Base-by-base conservation (phyloP, 1,139 yeast genomes). In the Nakaseomyces bracarensis region DNA sequence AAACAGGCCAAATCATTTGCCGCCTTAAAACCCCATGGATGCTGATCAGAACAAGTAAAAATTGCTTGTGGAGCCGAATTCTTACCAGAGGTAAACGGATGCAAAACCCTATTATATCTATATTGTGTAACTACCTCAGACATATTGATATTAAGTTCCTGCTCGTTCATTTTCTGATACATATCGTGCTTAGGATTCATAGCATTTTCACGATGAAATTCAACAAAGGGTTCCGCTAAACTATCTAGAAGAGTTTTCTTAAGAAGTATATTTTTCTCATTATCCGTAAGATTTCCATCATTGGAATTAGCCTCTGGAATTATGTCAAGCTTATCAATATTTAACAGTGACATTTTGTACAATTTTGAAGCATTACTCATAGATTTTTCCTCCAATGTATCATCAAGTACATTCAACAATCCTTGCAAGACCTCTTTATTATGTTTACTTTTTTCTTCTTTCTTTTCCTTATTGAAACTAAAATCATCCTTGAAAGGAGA, bases 1-100 rank as follows among this genome's bases (percentile, higher is more conserved):
- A 86, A 70, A 57, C 95, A 83, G 0, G 96, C 95, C 52, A 86
- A 68, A 62, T 89, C 96, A 57, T 89, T 89, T 7, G 94, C 89
- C 6, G 94, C 89, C 52, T 77, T 76, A 37, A 89, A 75, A 16
- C 70, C 64, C 86, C 93, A 89, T 0, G 96, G 96, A 39, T 74
- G 71, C n/a, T 74, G 76, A 15, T 74, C 67, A 10, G 77, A 79
- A 33, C 93, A 84, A 0, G 96, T 86, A 60, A 89, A 82, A 4
- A 87, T 82, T 0, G 95, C 91, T 57, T 81, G 86, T 31, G 89
- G 87, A 3, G 79, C 69, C 0, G 79, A 68, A 46, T 78, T 80
- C 52, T 79, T 82, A 5, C 80, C 79, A 4, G 82, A 70, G 0
- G 82, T 71, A 39, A 79, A 70, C 1, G 75, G 65, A 55, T 80